phyloP scores from a whole-genome alignment of 2,329 filamentous ascomycete species.

The Paecilomyces fulvus region DNA sequence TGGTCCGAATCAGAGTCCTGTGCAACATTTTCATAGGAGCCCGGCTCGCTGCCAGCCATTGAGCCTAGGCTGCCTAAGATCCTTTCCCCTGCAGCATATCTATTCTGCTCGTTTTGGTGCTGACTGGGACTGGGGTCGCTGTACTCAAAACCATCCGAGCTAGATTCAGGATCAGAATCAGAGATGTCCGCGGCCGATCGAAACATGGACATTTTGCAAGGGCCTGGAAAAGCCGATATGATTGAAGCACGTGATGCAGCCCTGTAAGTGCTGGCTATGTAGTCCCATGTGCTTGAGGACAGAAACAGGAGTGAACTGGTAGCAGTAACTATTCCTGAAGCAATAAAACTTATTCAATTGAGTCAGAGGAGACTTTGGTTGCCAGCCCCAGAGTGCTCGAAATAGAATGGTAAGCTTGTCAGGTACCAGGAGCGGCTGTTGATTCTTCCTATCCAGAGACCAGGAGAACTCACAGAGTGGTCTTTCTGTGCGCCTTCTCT shows the following conservation, averaged over 20 bases:
- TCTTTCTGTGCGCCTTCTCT: background rate
- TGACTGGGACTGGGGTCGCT: slow-evolving; percentile 5
- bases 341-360: background rate
- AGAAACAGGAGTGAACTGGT: background rate
- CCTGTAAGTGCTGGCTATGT: background rate
- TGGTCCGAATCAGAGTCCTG: slow-evolving; percentile 9
- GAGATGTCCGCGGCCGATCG: slow-evolving; percentile 29
- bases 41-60: background rate
- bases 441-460: background rate
- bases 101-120: background rate
- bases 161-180: slow-evolving; percentile 26
- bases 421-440: background rate
- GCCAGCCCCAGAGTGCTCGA: background rate
- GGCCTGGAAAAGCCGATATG: background rate
- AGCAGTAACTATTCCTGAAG: background rate
- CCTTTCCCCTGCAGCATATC: background rate
- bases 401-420: background rate
- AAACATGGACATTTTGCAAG: slow-evolving; percentile 31
- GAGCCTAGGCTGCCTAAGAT: background rate
- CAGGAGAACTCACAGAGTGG: background rate
- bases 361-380: background rate
- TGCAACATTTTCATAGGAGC: slow-evolving; percentile 12
- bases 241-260: background rate
- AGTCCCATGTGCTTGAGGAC: background rate
- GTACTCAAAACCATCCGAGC: slow-evolving; percentile 16